These are phyloP conservation scores for Hypoxylon rubiginosum DNA, from an alignment of 2,329 filamentous ascomycete species.

Conservation along the genomic window DNA sequence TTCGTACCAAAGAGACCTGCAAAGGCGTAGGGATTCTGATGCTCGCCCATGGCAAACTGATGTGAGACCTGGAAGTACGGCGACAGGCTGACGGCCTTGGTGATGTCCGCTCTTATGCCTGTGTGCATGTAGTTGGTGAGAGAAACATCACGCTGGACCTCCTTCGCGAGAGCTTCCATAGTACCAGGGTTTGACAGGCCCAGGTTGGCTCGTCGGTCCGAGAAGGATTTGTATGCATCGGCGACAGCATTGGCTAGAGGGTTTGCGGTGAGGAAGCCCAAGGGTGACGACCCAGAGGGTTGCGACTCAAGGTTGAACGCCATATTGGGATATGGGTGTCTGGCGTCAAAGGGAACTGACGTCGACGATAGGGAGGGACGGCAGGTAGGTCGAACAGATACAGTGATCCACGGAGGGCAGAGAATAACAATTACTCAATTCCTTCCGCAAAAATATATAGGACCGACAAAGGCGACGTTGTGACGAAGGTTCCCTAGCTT, in stretches of 20 bases:
- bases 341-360: slow-evolving; percentile 45
- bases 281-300: slow-evolving; percentile 59
- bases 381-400: slow-evolving; percentile 36
- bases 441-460: slow-evolving; percentile 14
- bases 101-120: slow-evolving; percentile 94
- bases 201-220: slow-evolving; percentile 86
- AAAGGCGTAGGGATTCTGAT: slow-evolving; percentile 94
- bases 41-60: slow-evolving; percentile 94
- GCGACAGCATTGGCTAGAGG: slow-evolving; percentile 76
- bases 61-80: slow-evolving; percentile 98
- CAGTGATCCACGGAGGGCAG: neutral
- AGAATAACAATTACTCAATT: neutral
- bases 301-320: slow-evolving; percentile 58
- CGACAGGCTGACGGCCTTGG: slow-evolving; percentile 93
- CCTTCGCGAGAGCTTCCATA: slow-evolving; percentile 88
- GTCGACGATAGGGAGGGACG: slow-evolving; percentile 43
- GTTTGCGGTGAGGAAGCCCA: slow-evolving; percentile 80
- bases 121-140: slow-evolving; percentile 98
- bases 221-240: slow-evolving; percentile 85
- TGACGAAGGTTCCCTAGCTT: slow-evolving; percentile 22
- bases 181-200: slow-evolving; percentile 93
- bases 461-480: slow-evolving; percentile 2
- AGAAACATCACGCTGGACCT: slow-evolving; percentile 96
- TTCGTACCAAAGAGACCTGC: slow-evolving; percentile 93
- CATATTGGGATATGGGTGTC: slow-evolving; percentile 58